Conservation (phyloP, 2,329 filamentous ascomycete species). For the Massarina eburnea region DNA sequence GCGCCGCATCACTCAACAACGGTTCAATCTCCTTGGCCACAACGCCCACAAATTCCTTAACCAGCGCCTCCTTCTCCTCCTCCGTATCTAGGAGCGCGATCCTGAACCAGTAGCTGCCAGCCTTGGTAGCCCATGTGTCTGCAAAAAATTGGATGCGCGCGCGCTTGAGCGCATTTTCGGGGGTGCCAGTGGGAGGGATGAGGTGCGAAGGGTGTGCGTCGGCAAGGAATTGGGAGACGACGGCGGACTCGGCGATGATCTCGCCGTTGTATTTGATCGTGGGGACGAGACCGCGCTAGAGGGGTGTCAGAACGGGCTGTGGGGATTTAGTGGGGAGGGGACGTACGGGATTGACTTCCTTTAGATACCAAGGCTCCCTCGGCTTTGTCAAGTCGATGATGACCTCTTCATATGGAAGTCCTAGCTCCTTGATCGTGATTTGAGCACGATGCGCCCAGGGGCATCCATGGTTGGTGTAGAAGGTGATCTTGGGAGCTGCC, state of each 20-base stretch:
- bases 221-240: slow-evolving; percentile 71
- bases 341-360: slow-evolving; percentile 67
- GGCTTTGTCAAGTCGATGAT: slow-evolving; percentile 71
- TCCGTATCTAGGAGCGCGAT: slow-evolving; percentile 50
- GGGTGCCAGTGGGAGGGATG: slow-evolving; percentile 57
- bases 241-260: slow-evolving; percentile 71
- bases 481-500: slow-evolving; percentile 55
- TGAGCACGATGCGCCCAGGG: slow-evolving; percentile 77
- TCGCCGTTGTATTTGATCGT: slow-evolving; percentile 63
- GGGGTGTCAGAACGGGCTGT: slow-evolving; percentile 2
- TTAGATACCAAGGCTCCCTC: slow-evolving; percentile 72
- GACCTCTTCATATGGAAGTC: slow-evolving; percentile 68
- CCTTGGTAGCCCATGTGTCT: slow-evolving; percentile 68
- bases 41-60: slow-evolving; percentile 55
- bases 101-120: slow-evolving; percentile 53
- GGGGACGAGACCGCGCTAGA: slow-evolving; percentile 71
- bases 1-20: slow-evolving; percentile 54
- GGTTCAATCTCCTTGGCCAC: slow-evolving; percentile 74
- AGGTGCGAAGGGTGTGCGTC: slow-evolving; percentile 71
- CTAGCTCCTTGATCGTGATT: slow-evolving; percentile 68
- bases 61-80: slow-evolving; percentile 54
- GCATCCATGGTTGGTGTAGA: slow-evolving; percentile 66
- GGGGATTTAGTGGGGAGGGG: neutral
- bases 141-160: slow-evolving; percentile 72
- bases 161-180: slow-evolving; percentile 60